phyloP scores from a whole-genome alignment of 2,329 filamentous ascomycete species.

The Exophiala oligosperma region DNA sequence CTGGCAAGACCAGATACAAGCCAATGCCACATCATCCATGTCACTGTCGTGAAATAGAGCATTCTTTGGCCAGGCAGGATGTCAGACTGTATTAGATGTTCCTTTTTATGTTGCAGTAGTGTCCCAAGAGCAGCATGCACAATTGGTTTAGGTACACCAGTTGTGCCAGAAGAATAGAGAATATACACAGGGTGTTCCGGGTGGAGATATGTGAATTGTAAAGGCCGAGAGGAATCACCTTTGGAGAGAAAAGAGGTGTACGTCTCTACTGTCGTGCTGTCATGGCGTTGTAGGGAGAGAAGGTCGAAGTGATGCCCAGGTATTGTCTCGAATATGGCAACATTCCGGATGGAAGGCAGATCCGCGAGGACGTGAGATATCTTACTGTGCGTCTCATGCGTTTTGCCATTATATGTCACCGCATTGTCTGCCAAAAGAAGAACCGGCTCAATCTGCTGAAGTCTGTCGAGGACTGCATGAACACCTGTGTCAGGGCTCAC shows the following conservation, averaged over 20 bases:
- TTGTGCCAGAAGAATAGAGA: conserved; percentile 90
- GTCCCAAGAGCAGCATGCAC: conserved; percentile 90
- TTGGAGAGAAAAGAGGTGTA: conserved; percentile 49
- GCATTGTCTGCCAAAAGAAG: conserved; percentile 86
- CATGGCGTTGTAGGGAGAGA: conserved; percentile 33
- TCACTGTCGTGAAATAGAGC: conserved; percentile 92
- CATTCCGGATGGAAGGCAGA: conserved; percentile 65
- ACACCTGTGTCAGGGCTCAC: conserved; percentile 92
- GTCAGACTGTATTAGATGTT: conserved; percentile 84
- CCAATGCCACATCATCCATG: conserved; percentile 99
- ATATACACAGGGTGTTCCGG: conserved; percentile 92
- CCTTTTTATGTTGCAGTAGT: conserved; percentile 94
- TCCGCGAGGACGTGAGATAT: conserved; percentile 71
- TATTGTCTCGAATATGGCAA: conserved; percentile 74
- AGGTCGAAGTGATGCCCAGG: conserved; percentile 39
- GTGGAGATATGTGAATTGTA: conserved; percentile 72
- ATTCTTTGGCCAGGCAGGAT: conserved; percentile 71
- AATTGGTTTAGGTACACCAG: conserved; percentile 84
- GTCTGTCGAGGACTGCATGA: conserved; percentile 82
- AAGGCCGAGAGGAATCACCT: conserved; percentile 42
- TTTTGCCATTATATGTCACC: conserved; percentile 86
- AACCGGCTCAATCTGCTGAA: conserved; percentile 80
- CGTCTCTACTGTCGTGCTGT: conserved; percentile 40
- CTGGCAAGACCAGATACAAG: conserved; percentile 80
- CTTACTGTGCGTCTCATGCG: conserved; percentile 78